phyloP scores from a whole-genome alignment of 1,284 basidiomycete species.

The Malassezia yamatoensis region DNA sequence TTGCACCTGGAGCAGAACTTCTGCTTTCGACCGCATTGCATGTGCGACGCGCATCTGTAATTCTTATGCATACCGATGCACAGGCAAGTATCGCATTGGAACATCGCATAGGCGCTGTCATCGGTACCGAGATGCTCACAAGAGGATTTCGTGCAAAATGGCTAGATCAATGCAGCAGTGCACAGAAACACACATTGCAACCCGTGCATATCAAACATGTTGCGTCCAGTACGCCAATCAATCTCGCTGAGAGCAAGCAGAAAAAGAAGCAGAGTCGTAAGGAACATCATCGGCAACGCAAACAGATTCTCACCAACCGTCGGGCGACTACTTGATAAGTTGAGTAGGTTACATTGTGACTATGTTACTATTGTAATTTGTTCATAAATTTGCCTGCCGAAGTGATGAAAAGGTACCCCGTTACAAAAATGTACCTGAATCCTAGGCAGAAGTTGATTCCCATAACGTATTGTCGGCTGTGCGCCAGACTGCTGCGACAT shows the following conservation, averaged over 20 bases:
- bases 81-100: neutral
- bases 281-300: neutral
- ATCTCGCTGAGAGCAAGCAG: neutral
- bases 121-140: neutral
- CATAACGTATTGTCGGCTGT: neutral
- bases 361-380: neutral
- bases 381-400: neutral
- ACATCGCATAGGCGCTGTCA: neutral
- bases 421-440: neutral
- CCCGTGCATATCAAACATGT: constrained; percentile 10
- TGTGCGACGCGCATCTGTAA: constrained; percentile 10
- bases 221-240: constrained; percentile 2
- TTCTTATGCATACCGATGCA: neutral
- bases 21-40: constrained; percentile 13
- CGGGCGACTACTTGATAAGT: neutral
- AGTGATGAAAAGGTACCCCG: neutral
- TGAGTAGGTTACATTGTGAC: neutral
- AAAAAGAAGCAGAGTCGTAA: constrained; percentile 8
- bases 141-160: constrained; percentile 9
- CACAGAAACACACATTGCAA: neutral
- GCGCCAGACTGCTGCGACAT: constrained; percentile 14
- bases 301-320: too few relatives aligned
- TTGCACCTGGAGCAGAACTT: constrained; percentile 15
- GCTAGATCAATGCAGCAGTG: neutral
- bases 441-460: neutral